Evolutionary conservation across 306 rosid species (phyloP), one percentile per base, ranked within the genome.

Genomic region (Quercus rubra): DNA sequence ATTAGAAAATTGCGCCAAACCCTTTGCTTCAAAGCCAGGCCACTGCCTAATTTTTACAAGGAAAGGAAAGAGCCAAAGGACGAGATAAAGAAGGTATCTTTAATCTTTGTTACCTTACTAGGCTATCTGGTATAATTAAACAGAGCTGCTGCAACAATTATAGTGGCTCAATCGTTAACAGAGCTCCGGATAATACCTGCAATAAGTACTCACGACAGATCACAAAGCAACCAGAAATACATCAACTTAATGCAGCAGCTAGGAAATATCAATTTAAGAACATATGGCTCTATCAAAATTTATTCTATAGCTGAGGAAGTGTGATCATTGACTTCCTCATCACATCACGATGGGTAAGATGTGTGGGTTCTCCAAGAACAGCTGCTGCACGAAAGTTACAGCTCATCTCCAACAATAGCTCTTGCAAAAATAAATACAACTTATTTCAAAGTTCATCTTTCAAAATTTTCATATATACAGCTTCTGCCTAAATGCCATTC

Each of bases 11-110:
- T 88, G 43, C 86, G 93, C 14, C 92, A 92, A 85, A 89, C 82
- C 87, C 82, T 91, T 82, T 95, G 97, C 92, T 95, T 91, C 87
- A 92, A 91, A 89, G 99, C 99, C 38, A 89, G 96, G 86, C 99
- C 99, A 38, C 82, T 95, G 52, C 98, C 99, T 28, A 88, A 86
- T n/a, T 95, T 95, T 79, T 95, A 95, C 33, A 88, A 83, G 78
- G 93, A 90, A 85, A 86, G 92, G 79, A 90, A 89, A 90, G 71
- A 81, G 52, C 85, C 84, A 51, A 77, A 27, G 71, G 78, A 78
- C 30, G 94, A 89, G 79, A 81, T 82, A 55, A 83, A 73, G 55
- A 78, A 78, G 96, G 94, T 86, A 80, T 49, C 8, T 66, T 75
- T 74, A 27, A 2, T 20, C 41, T 31, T 56, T 55, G 70, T 59